These are phyloP conservation scores for Entophlyctis luteolus DNA, from an alignment of 192 early-diverging fungal genomes.

Conservation along the genomic window DNA sequence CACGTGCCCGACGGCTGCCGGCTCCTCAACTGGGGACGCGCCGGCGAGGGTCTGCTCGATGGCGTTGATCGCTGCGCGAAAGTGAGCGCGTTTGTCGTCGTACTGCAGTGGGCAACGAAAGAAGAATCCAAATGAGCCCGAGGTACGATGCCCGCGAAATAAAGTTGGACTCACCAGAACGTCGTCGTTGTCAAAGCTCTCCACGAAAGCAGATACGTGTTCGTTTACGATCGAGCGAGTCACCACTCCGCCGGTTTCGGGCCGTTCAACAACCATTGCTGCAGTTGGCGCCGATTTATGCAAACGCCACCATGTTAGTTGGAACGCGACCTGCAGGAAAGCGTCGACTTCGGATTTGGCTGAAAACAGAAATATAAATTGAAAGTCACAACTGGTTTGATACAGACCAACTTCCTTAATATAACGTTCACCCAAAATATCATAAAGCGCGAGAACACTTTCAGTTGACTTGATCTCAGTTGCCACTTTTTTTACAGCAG, in stretches of 20 bases:
- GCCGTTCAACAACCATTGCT: neutral
- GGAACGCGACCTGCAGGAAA: constrained; percentile 84
- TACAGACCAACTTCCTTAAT: constrained; percentile 68
- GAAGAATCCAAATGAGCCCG: neutral
- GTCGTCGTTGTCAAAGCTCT: constrained; percentile 71
- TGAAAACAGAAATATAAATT: neutral
- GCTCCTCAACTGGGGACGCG: no score
- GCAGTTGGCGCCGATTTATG: constrained; percentile 41
- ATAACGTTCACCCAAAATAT: constrained; percentile 75
- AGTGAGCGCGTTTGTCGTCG: constrained; percentile 46
- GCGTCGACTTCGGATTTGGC: constrained; percentile 70
- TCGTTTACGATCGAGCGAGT: constrained; percentile 72
- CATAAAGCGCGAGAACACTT: constrained; percentile 64
- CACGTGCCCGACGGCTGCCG: no score
- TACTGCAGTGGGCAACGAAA: constrained; percentile 32
- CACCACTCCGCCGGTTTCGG: constrained; percentile 39
- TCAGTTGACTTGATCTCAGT: constrained; percentile 54
- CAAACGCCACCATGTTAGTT: constrained; percentile 74
- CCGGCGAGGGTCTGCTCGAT: constrained; percentile 51
- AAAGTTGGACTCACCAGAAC: constrained; percentile 36
- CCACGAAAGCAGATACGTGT: constrained; percentile 71
- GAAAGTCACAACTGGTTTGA: neutral
- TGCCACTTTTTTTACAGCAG: constrained; percentile 48
- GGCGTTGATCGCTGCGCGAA: constrained; percentile 38
- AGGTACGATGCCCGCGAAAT: no score